Evolutionary conservation across 139 green algal genomes (phyloP).

Genomic region (Trebouxia sp.): DNA sequence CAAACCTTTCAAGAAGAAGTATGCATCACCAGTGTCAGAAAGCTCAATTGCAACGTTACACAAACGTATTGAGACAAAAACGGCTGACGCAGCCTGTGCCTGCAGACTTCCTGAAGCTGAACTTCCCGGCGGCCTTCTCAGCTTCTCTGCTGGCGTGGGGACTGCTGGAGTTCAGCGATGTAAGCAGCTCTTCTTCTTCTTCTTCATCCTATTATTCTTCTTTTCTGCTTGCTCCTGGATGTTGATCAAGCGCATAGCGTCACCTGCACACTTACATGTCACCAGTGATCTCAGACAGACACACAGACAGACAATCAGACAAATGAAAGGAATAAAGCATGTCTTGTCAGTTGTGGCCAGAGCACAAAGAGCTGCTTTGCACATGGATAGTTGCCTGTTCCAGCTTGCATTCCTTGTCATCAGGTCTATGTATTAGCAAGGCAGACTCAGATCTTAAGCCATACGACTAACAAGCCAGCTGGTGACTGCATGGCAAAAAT

Average conservation of each 20-base stretch:
- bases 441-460: conserved; percentile 24
- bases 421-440: conserved; percentile 26
- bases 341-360: too few species aligned
- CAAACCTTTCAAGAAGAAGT: too few species aligned
- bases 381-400: too few species aligned
- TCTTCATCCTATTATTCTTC: not conserved
- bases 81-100: not conserved
- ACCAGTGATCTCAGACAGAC: too few species aligned
- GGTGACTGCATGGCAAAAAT: conserved; percentile 34
- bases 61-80: too few species aligned
- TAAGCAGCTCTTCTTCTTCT: not conserved
- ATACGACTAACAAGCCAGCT: not conserved
- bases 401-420: too few species aligned
- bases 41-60: too few species aligned
- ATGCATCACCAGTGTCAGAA: too few species aligned
- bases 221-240: not conserved
- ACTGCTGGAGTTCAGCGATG: conserved; percentile 56
- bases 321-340: too few species aligned
- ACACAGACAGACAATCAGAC: too few species aligned
- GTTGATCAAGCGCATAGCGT: not conserved
- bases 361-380: too few species aligned
- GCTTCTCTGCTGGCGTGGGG: conserved; percentile 57
- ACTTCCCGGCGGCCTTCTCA: conserved; percentile 61
- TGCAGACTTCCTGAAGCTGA: conserved; percentile 68
- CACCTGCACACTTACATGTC: not conserved